A percentile compares a stretch with the other conserved stretches of the same genome.
Evolutionary conservation across 345 rosid species (phyloP).

Genomic region (Corymbia maculata): DNA sequence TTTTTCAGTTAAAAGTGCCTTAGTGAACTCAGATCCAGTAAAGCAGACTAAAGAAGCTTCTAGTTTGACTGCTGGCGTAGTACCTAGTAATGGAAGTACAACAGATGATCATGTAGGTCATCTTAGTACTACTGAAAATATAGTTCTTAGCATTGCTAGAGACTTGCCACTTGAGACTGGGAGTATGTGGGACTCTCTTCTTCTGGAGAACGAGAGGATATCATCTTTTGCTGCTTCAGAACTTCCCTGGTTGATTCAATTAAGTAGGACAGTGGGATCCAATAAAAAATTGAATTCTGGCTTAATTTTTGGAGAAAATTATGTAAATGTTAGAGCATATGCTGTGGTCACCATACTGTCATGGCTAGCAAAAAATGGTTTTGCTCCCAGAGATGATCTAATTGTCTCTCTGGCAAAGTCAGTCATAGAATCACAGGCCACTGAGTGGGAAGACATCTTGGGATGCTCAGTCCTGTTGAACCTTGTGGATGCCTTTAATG

Average conservation of each 20-base stretch:
- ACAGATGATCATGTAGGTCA: constrained; percentile 29
- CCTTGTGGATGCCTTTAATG: constrained; percentile 80
- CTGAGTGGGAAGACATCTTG: constrained; percentile 73
- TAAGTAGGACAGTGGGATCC: constrained; percentile 37
- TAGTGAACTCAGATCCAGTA: constrained; percentile 9
- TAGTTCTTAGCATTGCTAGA: constrained; percentile 53
- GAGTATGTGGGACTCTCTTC: constrained; percentile 44
- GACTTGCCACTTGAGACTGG: constrained; percentile 43
- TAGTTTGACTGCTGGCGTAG: constrained; percentile 10
- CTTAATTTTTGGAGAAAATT: constrained; percentile 51
- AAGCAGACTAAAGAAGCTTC: constrained; percentile 21
- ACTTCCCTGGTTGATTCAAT: constrained; percentile 88
- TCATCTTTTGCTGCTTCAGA: constrained; percentile 60
- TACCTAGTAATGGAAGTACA: constrained; percentile 23
- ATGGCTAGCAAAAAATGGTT: constrained; percentile 82
- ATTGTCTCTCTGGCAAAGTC: constrained; percentile 74
- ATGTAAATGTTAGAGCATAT: constrained; percentile 50
- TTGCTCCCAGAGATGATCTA: constrained; percentile 79
- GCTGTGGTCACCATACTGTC: constrained; percentile 58
- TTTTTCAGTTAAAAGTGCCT: constrained; percentile 23
- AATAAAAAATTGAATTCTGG: constrained; percentile 34
- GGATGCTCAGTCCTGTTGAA: constrained; percentile 89
- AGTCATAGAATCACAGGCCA: constrained; percentile 73
- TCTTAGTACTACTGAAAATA: constrained; percentile 30
- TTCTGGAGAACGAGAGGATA: constrained; percentile 65